Evolutionary conservation across 352 stramenopile species (phyloP).

Genomic region (Pythium graminicola): DNA sequence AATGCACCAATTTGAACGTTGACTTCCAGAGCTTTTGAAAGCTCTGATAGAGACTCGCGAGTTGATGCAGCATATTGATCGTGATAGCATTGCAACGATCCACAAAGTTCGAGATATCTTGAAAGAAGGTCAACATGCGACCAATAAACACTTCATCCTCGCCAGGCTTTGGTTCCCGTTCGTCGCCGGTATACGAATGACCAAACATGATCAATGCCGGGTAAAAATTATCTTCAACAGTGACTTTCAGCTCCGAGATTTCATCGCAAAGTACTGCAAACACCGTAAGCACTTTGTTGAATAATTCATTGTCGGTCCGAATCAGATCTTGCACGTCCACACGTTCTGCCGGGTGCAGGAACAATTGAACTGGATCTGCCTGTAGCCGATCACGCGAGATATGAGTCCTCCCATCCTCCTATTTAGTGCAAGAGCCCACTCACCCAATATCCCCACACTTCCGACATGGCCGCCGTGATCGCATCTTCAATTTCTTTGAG

Average conservation of each 20-base stretch:
- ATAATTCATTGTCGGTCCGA: conserved; percentile 85
- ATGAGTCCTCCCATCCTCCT: neutral
- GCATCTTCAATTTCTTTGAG: conserved; percentile 85
- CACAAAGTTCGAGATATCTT: conserved; percentile 89
- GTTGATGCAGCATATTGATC: conserved; percentile 89
- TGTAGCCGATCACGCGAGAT: conserved; percentile 13
- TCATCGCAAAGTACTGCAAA: conserved; percentile 88
- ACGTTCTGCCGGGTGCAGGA: conserved; percentile 73
- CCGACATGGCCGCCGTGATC: conserved; percentile 80
- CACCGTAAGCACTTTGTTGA: conserved; percentile 86
- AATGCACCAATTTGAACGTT: conserved; percentile 82
- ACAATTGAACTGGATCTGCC: conserved; percentile 79
- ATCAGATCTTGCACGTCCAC: conserved; percentile 86
- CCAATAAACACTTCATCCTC: conserved; percentile 82
- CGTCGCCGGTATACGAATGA: conserved; percentile 48
- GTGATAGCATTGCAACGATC: conserved; percentile 84
- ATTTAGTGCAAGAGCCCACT: conserved; percentile 1
- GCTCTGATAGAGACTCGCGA: conserved; percentile 81
- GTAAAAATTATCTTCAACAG: conserved; percentile 87
- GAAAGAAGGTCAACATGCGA: conserved; percentile 84
- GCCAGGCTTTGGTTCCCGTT: conserved; percentile 58
- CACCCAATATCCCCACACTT: conserved; percentile 88
- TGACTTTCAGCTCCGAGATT: conserved; percentile 86
- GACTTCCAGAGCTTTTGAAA: conserved; percentile 86
- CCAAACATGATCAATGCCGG: conserved; percentile 87